A percentile compares a stretch with the other conserved stretches of the same genome.
phyloP scores from a whole-genome alignment of 345 rosid genomes.

The Eucalyptus coolabah region DNA sequence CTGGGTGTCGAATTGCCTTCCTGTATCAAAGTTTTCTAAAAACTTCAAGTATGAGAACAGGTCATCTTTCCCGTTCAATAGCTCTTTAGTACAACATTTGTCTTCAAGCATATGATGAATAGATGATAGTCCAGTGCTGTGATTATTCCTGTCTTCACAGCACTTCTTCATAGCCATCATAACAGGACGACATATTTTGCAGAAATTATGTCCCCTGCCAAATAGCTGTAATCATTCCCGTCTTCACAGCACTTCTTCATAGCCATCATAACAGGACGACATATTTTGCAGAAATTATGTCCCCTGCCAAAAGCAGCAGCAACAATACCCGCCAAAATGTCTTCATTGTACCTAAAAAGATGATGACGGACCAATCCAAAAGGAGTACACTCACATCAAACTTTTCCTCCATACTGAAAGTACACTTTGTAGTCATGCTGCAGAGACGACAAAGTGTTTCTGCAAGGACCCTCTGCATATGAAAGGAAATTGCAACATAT shows the following conservation, averaged over 20 bases:
- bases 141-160: background rate
- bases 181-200: background rate
- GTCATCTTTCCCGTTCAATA: background rate
- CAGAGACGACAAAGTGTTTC: constrained; percentile 58
- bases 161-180: background rate
- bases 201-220: background rate
- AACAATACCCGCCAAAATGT: background rate
- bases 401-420: constrained; percentile 84
- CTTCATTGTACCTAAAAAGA: background rate
- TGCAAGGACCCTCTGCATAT: constrained; percentile 90
- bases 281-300: background rate
- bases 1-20: background rate
- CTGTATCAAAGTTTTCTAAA: background rate
- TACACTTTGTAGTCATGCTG: constrained; percentile 70
- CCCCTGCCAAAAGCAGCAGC: background rate
- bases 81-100: background rate
- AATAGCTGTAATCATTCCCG: background rate
- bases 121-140: background rate
- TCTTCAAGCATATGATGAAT: background rate
- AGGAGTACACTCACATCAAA: constrained; percentile 12
- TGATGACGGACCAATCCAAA: background rate
- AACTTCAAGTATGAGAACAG: background rate
- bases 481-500: background rate
- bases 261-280: background rate
- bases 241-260: background rate